Evolutionary conservation across 495 filamentous ascomycete species (phyloP), one percentile per base, ranked within the genome.

Genomic region (Talaromyces borbonicus): DNA sequence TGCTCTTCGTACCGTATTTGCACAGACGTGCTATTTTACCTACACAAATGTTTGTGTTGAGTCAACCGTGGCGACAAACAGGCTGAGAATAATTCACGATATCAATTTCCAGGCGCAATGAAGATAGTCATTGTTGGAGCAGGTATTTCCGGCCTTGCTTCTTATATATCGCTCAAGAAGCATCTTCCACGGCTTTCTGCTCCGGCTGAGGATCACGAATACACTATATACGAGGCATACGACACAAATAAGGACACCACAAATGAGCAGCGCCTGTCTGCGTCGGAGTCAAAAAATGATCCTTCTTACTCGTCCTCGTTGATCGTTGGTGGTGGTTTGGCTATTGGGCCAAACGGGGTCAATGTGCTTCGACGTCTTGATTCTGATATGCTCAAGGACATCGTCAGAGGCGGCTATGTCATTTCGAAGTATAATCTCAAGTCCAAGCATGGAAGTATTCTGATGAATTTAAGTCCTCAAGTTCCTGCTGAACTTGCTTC

Each of bases 81-180:
- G n/a, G n/a, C n/a, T n/a, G n/a, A n/a, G n/a, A n/a, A n/a, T n/a
- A n/a, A n/a, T n/a, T n/a, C n/a, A n/a, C n/a, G n/a, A n/a, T n/a
- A n/a, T n/a, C n/a, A n/a, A n/a, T n/a, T n/a, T n/a, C n/a, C n/a
- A n/a, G n/a, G n/a, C n/a, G n/a, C n/a, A n/a, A 77, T 76, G 75
- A 73, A 71, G 48, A 71, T 79, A 45, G 62, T 71, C 44, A 75
- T 79, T 22, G 55, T 76, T 19, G 75, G 75, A 37, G 74, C 56
- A 31, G 75, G 75, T 32, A 72, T 77, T 48, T 52, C 61, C 33
- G 75, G 75, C 25, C 64, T 69, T 15, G 38, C 69, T 6, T 57
- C 60, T 27, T 75, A 75, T 45, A 62, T 77, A n/a, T 56, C 58
- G 24, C 65, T 79, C 9, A 58, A 57, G 35, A 74, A 76, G 46